Evolutionary conservation across 768 basidiomycete species (phyloP).

Genomic region (Holtermanniella nyarrowii): DNA sequence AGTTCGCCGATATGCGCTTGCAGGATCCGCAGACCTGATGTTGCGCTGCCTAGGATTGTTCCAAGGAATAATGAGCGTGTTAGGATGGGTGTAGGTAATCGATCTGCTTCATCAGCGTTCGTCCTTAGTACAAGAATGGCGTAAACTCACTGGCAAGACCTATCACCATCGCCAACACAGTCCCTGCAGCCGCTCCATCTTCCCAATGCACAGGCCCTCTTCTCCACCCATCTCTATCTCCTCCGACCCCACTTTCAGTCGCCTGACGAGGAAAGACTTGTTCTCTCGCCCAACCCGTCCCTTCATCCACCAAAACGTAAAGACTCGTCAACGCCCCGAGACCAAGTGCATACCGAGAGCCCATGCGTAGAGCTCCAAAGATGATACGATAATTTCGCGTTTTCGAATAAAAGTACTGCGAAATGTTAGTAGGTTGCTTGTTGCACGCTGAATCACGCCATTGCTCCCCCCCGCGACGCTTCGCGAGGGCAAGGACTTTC

Average conservation of each 20-base stretch:
- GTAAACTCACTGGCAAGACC: slow-evolving; percentile 24
- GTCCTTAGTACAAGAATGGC: not conserved
- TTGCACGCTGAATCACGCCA: too few relatives aligned
- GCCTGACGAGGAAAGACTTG: slow-evolving; percentile 5
- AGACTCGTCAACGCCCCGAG: slow-evolving; percentile 28
- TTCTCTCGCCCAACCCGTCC: slow-evolving; percentile 20
- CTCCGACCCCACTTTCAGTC: slow-evolving; percentile 1
- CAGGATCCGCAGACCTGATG: slow-evolving; percentile 15
- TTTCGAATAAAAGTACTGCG: slow-evolving; percentile 42
- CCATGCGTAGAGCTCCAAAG: slow-evolving; percentile 22
- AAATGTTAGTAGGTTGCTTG: too few relatives aligned
- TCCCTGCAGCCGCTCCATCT: slow-evolving; percentile 34
- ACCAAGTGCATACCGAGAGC: slow-evolving; percentile 26
- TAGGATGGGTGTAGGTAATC: slow-evolving; percentile 29
- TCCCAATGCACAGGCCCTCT: slow-evolving; percentile 18
- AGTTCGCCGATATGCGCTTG: slow-evolving; percentile 18
- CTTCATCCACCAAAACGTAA: slow-evolving; percentile 31
- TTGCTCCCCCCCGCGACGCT: not conserved
- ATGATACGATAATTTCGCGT: slow-evolving; percentile 37
- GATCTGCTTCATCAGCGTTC: slow-evolving; percentile 13
- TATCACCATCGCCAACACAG: slow-evolving; percentile 22
- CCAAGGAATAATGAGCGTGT: slow-evolving; percentile 30
- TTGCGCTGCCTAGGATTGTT: slow-evolving; percentile 21
- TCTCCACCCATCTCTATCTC: slow-evolving; percentile 18
- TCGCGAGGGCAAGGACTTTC: not conserved